Base-by-base conservation (phyloP, 2,329 filamentous ascomycete species). In the Diaporthe sp. region DNA sequence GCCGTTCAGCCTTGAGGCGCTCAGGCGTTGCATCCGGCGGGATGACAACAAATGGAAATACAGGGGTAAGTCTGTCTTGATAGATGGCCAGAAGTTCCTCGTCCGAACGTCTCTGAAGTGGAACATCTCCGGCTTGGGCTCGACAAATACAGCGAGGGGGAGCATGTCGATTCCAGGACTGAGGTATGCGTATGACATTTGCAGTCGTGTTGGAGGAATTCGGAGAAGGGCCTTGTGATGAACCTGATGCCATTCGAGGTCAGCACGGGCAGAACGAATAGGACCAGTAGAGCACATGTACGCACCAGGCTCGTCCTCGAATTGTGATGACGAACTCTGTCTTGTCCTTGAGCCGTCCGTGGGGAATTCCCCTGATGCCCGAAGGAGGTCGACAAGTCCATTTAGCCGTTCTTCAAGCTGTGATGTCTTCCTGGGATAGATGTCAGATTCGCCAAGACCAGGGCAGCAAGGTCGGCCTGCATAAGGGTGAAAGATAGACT, bases 391-490 rank as follows among this genome's bases (percentile, higher is more conserved):
- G 31, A 89, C 85, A 1, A 90, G 82, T 25, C 86, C 87, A 76
- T 89, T 87, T 10, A 89, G 80, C 9, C 86, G 84, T 73, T 88
- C 85, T 75, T 89, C 88, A 19, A 89, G 85, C 74, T 88, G 87
- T 0, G 86, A 85, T 3, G 88, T 89, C 79, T 84, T 85, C 19
- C 88, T 89, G 74, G 28, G n/a, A 22, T 13, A 15, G n/a, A 37
- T 60, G 31, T 73, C 15, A 77, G 46, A 67, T 67, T n/a, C 0
- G 37, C 22, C 17, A 3, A 22, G 19, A 42, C 22, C n/a, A 62
- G 2, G 10, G 34, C 49, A 44, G 2, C n/a, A 42, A n/a, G 15
- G 22, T 12, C 3, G 25, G n/a, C 25, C 10, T 19, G 22, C 17
- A 19, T 39, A 22, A 9, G 2, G 15, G 9, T 46, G 37, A 39